Evolutionary conservation across 345 rosid genomes (phyloP), one percentile per base, ranked within the genome.

Genomic region (Streptanthus diversifolius): DNA sequence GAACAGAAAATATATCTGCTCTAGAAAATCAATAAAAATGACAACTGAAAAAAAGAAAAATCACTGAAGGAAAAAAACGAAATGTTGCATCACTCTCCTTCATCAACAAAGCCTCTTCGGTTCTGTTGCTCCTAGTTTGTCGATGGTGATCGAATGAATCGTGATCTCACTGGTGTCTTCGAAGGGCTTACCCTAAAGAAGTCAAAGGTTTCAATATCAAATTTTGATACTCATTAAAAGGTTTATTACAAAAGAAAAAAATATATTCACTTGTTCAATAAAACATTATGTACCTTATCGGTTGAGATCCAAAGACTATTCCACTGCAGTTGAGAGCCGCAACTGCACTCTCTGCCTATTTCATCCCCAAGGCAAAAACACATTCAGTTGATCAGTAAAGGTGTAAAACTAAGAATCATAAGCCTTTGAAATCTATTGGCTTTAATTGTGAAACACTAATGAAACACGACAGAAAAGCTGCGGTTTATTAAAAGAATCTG

Each of bases 281-380:
- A 56, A 33, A 14, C 6, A 10, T 25, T 7, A 1, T 39, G 51
- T 6, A 89, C 98, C 98, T 86, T 77, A 92, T 70, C 3, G 93
- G 92, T 75, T 86, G 89, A 70, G 85, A 59, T 60, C 93, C 93
- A 63, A 92, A 41, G n/a, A 83, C 81, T 86, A 88, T 77, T 40
- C 96, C 90, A 0, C 92, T 88, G 75, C 92, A 88, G 79, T 77
- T 84, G 72, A 92, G 84, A 1, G 98, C 98, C 0, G 66, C 54
- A 65, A 86, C 85, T 63, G 98, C 98, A 73, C 92, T 86, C 29
- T 88, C 98, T 11, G 96, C 98, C 96, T 92, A 78, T 74, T 64
- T 59, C 60, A 70, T 52, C 37, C 51, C 53, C 33, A 53, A 27
- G 59, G 62, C 76, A 68, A 51, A 39, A 64, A 27, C 5, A 66